Percentiles rank a stretch among this genome's conserved stretches.
phyloP scores from a whole-genome alignment of 441 rosid species.

The Biscutella laevigata region DNA sequence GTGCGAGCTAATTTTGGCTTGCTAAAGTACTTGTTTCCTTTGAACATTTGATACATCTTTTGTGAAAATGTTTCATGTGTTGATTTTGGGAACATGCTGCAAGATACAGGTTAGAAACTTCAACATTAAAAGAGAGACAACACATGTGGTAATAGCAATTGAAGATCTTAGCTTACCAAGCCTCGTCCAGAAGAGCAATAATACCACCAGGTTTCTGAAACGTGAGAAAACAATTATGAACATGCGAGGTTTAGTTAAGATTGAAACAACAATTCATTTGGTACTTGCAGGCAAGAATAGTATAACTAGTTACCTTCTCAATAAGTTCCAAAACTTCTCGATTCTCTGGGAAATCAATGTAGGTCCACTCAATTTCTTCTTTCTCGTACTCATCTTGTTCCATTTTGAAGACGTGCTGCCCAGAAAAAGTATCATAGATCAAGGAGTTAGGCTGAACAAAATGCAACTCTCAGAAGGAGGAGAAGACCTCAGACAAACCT shows the following conservation, averaged over 20 bases:
- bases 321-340: slow-evolving; percentile 68
- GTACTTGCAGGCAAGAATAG: background rate
- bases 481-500: slow-evolving; percentile 72
- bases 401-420: slow-evolving; percentile 85
- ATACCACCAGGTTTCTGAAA: slow-evolving; percentile 93
- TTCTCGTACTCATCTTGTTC: slow-evolving; percentile 87
- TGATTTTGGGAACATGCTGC: slow-evolving; percentile 93
- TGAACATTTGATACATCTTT: slow-evolving; percentile 74
- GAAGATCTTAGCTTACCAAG: slow-evolving; percentile 53
- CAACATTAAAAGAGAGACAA: background rate
- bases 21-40: slow-evolving; percentile 58
- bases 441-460: slow-evolving; percentile 4
- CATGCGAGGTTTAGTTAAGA: background rate
- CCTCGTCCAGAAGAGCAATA: slow-evolving; percentile 87
- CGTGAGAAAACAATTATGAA: slow-evolving; percentile 12
- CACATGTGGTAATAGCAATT: slow-evolving; percentile 15
- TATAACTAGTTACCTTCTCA: slow-evolving; percentile 54
- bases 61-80: slow-evolving; percentile 89
- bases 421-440: slow-evolving; percentile 18
- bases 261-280: background rate
- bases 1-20: slow-evolving; percentile 79
- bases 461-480: slow-evolving; percentile 9
- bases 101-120: slow-evolving; percentile 19
- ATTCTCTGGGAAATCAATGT: slow-evolving; percentile 75
- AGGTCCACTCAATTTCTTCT: slow-evolving; percentile 81